Percentiles rank a stretch among this genome's conserved stretches.
Evolutionary conservation across 1,284 basidiomycete genomes (phyloP).

Genomic region (Cutaneotrichosporon spelunceum): DNA sequence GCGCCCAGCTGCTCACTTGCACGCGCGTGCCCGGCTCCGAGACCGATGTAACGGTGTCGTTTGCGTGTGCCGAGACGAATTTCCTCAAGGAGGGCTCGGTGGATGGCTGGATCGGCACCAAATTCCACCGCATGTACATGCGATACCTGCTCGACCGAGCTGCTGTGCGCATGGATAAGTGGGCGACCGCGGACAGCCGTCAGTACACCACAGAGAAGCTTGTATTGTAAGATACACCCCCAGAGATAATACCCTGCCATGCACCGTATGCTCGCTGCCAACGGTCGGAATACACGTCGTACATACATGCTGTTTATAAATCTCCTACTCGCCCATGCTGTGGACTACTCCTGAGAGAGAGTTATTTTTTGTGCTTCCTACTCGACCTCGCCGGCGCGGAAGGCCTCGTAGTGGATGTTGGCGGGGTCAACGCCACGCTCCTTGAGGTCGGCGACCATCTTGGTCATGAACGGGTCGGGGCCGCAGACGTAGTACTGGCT

Average conservation of each 20-base stretch:
- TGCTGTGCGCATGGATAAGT: not conserved
- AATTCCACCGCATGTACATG: constrained; percentile 12
- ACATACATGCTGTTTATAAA: not conserved
- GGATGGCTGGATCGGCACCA: not conserved
- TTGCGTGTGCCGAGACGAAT: constrained; percentile 3
- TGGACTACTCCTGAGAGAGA: not conserved
- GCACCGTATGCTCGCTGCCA: not conserved
- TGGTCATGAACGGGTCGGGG: constrained; percentile 34
- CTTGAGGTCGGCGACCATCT: constrained; percentile 23
- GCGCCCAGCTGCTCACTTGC: constrained; percentile 8
- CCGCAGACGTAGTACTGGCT: constrained; percentile 39
- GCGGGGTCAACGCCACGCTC: constrained; percentile 27
- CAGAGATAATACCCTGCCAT: not conserved
- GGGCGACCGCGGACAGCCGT: not conserved
- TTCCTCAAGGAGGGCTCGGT: not conserved
- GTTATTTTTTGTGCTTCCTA: not conserved
- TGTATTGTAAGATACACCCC: not conserved
- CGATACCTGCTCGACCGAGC: constrained; percentile 15
- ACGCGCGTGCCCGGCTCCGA: not conserved
- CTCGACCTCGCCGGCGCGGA: constrained; percentile 30
- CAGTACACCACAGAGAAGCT: not conserved
- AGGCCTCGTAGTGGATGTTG: constrained; percentile 34
- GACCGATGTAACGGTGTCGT: constrained; percentile 2
- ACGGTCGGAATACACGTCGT: not conserved
- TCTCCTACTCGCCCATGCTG: not conserved